Evolutionary conservation across 805 yeast genomes (phyloP).

Genomic region (Sugiyamaella boreocaroliniensis): DNA sequence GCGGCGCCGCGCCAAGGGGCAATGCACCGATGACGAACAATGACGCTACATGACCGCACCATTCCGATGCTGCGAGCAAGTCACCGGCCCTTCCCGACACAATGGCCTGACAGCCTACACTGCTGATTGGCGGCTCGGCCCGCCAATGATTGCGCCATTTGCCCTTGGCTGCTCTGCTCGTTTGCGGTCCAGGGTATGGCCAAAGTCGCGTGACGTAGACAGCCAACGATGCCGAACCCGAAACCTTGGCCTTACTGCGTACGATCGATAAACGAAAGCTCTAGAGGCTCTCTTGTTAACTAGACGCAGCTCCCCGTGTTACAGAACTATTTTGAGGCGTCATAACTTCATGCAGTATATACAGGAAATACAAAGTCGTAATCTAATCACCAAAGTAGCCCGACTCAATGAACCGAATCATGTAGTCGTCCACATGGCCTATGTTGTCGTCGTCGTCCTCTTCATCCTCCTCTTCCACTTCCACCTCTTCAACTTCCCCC

Average conservation of each 20-base stretch:
- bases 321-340: neutral
- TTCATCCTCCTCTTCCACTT: slow-evolving; percentile 5
- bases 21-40: neutral
- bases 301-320: neutral
- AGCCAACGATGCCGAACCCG: neutral
- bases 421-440: slow-evolving; percentile 89
- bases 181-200: neutral
- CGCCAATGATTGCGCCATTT: neutral
- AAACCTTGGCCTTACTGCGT: no score
- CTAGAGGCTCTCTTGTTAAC: no score
- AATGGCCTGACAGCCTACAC: neutral
- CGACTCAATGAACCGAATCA: slow-evolving; percentile 83
- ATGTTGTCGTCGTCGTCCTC: slow-evolving; percentile 44
- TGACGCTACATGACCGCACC: no score
- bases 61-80: neutral
- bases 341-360: neutral
- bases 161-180: neutral
- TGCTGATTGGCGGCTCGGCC: neutral
- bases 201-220: neutral
- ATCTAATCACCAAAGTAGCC: slow-evolving; percentile 53
- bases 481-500: slow-evolving; percentile 4
- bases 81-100: neutral
- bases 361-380: slow-evolving; percentile 2
- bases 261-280: no score
- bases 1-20: neutral